Base-by-base conservation (phyloP, 2,329 filamentous ascomycete species). In the Lachnellula hyalina region DNA sequence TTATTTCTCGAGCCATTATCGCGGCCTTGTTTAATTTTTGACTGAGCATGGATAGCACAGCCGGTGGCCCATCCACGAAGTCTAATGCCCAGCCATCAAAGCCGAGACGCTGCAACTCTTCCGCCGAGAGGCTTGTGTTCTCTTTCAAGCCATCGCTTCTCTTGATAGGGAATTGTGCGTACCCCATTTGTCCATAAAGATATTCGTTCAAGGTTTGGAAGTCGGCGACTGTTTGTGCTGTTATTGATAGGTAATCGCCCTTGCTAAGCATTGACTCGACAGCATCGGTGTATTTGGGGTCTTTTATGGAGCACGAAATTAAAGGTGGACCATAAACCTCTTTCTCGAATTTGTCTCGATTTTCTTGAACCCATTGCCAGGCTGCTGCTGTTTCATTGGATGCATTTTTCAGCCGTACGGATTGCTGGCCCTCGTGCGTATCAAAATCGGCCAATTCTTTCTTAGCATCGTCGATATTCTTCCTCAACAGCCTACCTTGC, bases 31-130 rank as follows among this genome's bases (percentile, higher is more conserved):
- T 84, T 6, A 96, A 71, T 55, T 80, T 82, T 62, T 89, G 86
- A 12, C 84, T 80, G 21, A 99, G 80, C 87, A 96, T 94, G 6
- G 90, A 87, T 35, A 97, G 74, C 1, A 99, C 89, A 1, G 89
- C 81, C 1, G 86, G 84, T 0, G 95, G 95, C 0, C 93, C 94
- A 35, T 85, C 79, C 5, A 99, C 68, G 55, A 81, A 89, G 66
- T 97, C 88, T 25, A 89, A 77, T 0, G 90, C 85, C 74, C 88
- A 96, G 2, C 86, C 85, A 60, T 95, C 87, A 49, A 99, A 81
- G 0, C 90, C 90, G 70, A 83, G 55, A 41, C 65, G 56, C 51
- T 66, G 65, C 53, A 90, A 71, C 51, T 89, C 76, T 8, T 83
- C 75, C 5, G 68, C 63, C 0, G 79, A 72, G 5, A 89, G 65